Conservation (phyloP, 768 basidiomycete genomes). For the Auriculariales sp. region DNA sequence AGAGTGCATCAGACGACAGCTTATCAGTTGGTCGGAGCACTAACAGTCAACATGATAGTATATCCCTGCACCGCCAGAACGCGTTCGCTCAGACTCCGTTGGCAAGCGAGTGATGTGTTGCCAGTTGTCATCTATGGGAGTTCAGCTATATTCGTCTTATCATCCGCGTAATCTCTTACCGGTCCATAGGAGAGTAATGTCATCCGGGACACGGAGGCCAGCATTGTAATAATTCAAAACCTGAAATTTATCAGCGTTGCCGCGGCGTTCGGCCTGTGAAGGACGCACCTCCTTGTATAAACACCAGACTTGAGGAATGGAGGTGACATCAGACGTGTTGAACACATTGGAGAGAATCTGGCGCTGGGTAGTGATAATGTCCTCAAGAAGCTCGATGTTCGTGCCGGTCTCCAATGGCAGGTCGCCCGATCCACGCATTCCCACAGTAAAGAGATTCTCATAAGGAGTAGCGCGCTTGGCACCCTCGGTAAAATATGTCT, state of each 20-base stretch:
- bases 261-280: slow-evolving; percentile 33
- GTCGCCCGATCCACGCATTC: slow-evolving; percentile 47
- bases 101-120: slow-evolving; percentile 57
- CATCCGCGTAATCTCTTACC: no score
- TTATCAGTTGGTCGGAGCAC: not conserved
- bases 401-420: slow-evolving; percentile 35
- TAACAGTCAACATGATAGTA: slow-evolving; percentile 39
- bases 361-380: slow-evolving; percentile 40
- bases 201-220: slow-evolving; percentile 46
- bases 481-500: slow-evolving; percentile 32
- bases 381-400: slow-evolving; percentile 35
- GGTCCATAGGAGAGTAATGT: slow-evolving; percentile 55
- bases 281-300: slow-evolving; percentile 52
- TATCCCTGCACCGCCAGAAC: slow-evolving; percentile 54
- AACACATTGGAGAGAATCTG: slow-evolving; percentile 41
- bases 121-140: slow-evolving; percentile 68
- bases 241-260: not conserved
- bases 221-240: slow-evolving; percentile 2
- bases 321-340: slow-evolving; percentile 20
- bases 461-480: slow-evolving; percentile 41
- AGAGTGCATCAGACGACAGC: not conserved
- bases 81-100: slow-evolving; percentile 33
- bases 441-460: slow-evolving; percentile 51
- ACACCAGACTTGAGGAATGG: slow-evolving; percentile 53
- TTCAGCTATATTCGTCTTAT: no score